These are phyloP conservation scores for Prosopis cineraria DNA, from an alignment of 306 rosid species.

Conservation along the genomic window DNA sequence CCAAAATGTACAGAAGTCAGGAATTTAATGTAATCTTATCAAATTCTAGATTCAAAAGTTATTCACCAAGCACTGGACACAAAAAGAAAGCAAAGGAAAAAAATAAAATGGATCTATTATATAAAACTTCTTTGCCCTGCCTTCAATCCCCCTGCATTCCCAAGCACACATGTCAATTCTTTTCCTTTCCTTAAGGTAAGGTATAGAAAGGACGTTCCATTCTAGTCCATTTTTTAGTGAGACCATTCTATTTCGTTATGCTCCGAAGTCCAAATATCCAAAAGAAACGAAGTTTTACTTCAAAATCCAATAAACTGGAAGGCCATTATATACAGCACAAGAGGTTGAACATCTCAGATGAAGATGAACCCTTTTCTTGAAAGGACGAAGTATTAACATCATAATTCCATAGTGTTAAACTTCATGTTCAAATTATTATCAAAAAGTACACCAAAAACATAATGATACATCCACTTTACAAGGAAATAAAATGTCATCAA, in stretches of 20 bases:
- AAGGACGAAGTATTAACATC: too few species aligned
- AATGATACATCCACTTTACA: slow-evolving; percentile 12
- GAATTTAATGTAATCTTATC: not conserved
- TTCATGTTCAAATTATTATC: not conserved
- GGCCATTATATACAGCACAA: not conserved
- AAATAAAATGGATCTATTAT: not conserved
- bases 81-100: not conserved
- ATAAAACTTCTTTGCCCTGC: not conserved
- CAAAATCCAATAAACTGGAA: not conserved
- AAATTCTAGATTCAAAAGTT: not conserved
- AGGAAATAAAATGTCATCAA: not conserved
- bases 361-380: too few species aligned
- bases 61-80: not conserved
- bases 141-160: not conserved
- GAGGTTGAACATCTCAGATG: too few species aligned
- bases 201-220: not conserved
- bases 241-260: not conserved
- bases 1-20: not conserved
- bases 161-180: not conserved
- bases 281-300: not conserved
- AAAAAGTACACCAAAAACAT: not conserved
- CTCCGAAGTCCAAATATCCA: not conserved
- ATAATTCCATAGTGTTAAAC: not conserved
- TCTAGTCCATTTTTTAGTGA: not conserved
- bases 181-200: not conserved